Base-by-base conservation (phyloP, 106 monocot species). In the Dendrobium chrysotoxum region DNA sequence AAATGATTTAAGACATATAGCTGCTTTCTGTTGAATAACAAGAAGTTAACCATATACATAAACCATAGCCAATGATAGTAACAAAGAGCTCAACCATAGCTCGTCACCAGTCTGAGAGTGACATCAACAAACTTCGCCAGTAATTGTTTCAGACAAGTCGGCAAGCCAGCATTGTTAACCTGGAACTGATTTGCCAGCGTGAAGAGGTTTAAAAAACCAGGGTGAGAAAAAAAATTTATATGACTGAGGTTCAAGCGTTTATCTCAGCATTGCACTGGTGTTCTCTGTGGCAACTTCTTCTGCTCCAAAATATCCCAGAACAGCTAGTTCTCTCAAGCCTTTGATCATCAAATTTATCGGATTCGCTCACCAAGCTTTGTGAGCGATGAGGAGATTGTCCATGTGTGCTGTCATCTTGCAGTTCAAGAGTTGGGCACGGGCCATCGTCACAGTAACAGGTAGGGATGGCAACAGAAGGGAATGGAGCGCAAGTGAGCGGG, bases 181-280 rank as follows among this genome's bases (percentile, higher is more conserved):
- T 50, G 13, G 50, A 50, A 50, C 50, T 50, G 50, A 50, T 50
- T 50, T 50, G 1, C 50, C 50, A 13, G 11, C 50, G 2, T 50
- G 15, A 12, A 50, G 16, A 50, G 50, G 50, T 15, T 35, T 13
- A 13, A 50, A 44, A 9, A 6, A 44, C 9, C 44, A 44, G 44
- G 42, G 9, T 4, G 42, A n/a, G n/a, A n/a, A n/a, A n/a, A 7
- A 5, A 7, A 42, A 7, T 13, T 50, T 1, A 50, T 13, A 3
- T 35, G 3, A 35, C 35, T 35, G 35, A 35, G 35, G 0, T 38
- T 71, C 16, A 96, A 57, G 86, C 80, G 83, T 90, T 90, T 70
- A 97, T 97, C 73, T 97, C 97, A 8, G 92, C 84, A 72, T 94
- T 91, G 84, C 97, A 98, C 75, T 92, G 94, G 28, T 97, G 84